Base-by-base conservation (phyloP, 176 grass and related monocot genomes). In the Thinopyrum elongatum region DNA sequence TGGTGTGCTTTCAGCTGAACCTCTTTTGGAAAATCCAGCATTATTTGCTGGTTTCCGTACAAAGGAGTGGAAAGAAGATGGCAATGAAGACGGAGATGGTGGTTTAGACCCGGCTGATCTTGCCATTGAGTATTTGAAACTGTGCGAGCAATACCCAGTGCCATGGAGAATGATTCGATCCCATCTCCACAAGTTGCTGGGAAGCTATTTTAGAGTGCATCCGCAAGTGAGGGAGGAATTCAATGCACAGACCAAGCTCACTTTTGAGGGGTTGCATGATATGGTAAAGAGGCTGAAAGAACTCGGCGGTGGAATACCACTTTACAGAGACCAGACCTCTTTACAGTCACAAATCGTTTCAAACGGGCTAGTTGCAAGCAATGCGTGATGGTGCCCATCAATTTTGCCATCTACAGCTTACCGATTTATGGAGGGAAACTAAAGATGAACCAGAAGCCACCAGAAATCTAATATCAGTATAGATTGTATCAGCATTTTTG, bases 151-250 rank as follows among this genome's bases (percentile, higher is more conserved):
- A 46, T 94, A 99, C 86, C 97, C 97, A 29, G 97, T 99, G 26
- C 97, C 94, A 21, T 99, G 97, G 97, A 86, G 94, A 91, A 99
- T 99, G 93, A 38, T 99, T 87, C 80, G 97, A 11, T 95, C 93
- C 3, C 97, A 99, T 89, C 85, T 99, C 27, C 97, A 99, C 84
- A 99, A 99, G 80, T 80, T 99, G 94, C 57, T 99, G n/a, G 97
- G 97, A 8, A 65, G 91, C 80, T 99, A 88, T 90, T 99, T 99
- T 83, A 90, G 82, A 53, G 75, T 96, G 76, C 97, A 95, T 93
- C 97, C 97, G 2, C 79, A 93, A 34, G 81, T 96, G 68, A 92
- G 97, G 59, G 94, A 96, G 86, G 97, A 99, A 67, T 57, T 99
- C 33, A 99, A 99, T 92, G 84, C 51, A 23, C 97, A 94, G 83